These are phyloP conservation scores for Leucogyrophana mollusca DNA, from an alignment of 768 basidiomycete species.

Conservation along the genomic window DNA sequence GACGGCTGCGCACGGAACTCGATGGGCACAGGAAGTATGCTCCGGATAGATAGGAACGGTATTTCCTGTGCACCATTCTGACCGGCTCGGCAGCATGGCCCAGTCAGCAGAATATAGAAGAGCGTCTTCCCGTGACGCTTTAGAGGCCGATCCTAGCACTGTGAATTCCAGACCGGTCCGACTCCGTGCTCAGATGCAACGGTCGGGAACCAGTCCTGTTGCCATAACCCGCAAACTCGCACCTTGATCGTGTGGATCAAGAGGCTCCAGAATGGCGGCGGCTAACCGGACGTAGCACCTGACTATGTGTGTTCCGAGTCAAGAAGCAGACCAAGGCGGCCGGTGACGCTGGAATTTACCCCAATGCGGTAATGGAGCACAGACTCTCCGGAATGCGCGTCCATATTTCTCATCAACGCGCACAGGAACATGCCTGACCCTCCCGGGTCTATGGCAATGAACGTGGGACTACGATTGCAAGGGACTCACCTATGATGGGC, in stretches of 20 bases:
- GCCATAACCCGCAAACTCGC: constrained; percentile 2
- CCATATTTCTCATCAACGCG: background rate
- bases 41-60: too few species aligned
- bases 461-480: background rate
- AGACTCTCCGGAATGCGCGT: background rate
- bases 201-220: constrained; percentile 11
- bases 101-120: too few species aligned
- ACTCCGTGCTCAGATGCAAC: constrained; percentile 1
- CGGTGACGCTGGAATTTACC: background rate
- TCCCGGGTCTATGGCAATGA: background rate
- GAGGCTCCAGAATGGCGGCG: constrained; percentile 6
- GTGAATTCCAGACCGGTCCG: constrained; percentile 7
- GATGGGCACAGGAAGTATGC: background rate
- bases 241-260: background rate
- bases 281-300: constrained; percentile 1
- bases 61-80: too few species aligned
- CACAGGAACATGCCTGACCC: background rate
- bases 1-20: constrained; percentile 3
- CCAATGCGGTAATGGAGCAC: constrained; percentile 8
- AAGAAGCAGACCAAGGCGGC: constrained; percentile 17
- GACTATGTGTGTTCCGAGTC: background rate
- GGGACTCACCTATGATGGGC: constrained; percentile 80
- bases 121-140: background rate
- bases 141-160: background rate
- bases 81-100: too few species aligned